These are phyloP conservation scores for Haplosporangium sp. DNA, from an alignment of 371 early-diverging fungal genomes.

Conservation along the genomic window DNA sequence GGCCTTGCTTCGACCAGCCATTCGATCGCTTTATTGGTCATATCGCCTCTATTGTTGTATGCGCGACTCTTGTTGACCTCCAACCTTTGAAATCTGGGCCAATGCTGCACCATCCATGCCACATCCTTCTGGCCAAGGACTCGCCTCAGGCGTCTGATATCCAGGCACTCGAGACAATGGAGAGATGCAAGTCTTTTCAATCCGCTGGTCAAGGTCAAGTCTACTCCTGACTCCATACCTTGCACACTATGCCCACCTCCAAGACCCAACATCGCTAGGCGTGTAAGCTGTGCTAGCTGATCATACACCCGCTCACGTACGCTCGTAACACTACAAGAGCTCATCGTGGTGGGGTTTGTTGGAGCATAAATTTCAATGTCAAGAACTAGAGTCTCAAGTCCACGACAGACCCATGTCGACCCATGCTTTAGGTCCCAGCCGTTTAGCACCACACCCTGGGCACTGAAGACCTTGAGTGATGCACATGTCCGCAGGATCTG, in stretches of 20 bases:
- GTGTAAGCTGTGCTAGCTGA: slow-evolving; percentile 23
- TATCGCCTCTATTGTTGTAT: neutral
- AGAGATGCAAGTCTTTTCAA: slow-evolving; percentile 10
- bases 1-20: slow-evolving; percentile 40
- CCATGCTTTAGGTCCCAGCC: slow-evolving; percentile 21
- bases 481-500: slow-evolving; percentile 17
- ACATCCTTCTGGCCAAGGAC: slow-evolving; percentile 14
- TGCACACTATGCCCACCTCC: slow-evolving; percentile 48
- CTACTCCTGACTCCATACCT: slow-evolving; percentile 22
- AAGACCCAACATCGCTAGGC: slow-evolving; percentile 30
- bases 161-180: slow-evolving; percentile 31
- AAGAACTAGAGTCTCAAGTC: slow-evolving; percentile 29
- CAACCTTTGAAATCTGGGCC: slow-evolving; percentile 24
- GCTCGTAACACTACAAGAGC: neutral
- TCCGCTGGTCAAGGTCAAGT: slow-evolving; percentile 41
- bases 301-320: slow-evolving; percentile 24
- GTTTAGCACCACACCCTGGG: slow-evolving; percentile 45
- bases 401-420: slow-evolving; percentile 27
- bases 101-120: slow-evolving; percentile 36
- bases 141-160: slow-evolving; percentile 18
- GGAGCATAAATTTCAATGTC: slow-evolving; percentile 38
- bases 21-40: slow-evolving; percentile 39
- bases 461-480: slow-evolving; percentile 18
- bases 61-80: slow-evolving; percentile 14
- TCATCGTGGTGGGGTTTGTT: neutral